Percentiles rank a stretch among this genome's conserved stretches.
Conservation (phyloP, 805 yeast species). For the Yarrowia osloensis region DNA sequence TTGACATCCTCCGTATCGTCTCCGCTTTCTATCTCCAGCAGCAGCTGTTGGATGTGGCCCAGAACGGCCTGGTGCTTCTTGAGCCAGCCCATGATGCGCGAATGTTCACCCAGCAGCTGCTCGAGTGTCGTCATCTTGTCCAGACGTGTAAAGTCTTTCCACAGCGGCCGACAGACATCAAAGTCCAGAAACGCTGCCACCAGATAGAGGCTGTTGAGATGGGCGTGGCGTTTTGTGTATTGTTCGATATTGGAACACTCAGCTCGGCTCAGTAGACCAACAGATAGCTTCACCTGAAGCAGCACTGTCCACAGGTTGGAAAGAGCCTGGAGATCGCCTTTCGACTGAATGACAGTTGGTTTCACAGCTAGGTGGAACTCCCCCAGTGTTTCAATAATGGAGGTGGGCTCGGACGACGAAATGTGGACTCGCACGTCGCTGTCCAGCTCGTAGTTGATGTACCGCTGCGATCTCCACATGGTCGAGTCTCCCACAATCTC, state of each 20-base stretch:
- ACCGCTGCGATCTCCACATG: conserved; percentile 14
- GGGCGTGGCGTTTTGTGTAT: background rate
- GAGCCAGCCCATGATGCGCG: background rate
- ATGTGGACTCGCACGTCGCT: background rate
- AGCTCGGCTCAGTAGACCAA: background rate
- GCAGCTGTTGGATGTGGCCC: background rate
- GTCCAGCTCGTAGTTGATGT: conserved; percentile 15
- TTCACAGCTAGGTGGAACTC: background rate
- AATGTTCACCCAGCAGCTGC: background rate
- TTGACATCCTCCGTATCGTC: background rate
- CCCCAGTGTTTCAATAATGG: background rate
- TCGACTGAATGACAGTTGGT: conserved; percentile 1
- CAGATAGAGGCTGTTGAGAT: background rate
- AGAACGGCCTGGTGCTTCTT: background rate
- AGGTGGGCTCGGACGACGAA: background rate
- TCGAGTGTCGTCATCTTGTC: background rate
- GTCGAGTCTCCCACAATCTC: background rate
- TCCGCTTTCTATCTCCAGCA: background rate
- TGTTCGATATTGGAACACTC: background rate
- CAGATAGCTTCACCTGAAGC: background rate
- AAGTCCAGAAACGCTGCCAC: background rate
- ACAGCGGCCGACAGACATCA: background rate
- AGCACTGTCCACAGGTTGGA: background rate
- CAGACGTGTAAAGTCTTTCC: background rate
- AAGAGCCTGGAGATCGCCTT: background rate